Percentiles rank a stretch among this genome's conserved stretches.
These are phyloP conservation scores for Fereydounia khargensis DNA, from an alignment of 1,284 basidiomycete genomes.

Conservation along the genomic window DNA sequence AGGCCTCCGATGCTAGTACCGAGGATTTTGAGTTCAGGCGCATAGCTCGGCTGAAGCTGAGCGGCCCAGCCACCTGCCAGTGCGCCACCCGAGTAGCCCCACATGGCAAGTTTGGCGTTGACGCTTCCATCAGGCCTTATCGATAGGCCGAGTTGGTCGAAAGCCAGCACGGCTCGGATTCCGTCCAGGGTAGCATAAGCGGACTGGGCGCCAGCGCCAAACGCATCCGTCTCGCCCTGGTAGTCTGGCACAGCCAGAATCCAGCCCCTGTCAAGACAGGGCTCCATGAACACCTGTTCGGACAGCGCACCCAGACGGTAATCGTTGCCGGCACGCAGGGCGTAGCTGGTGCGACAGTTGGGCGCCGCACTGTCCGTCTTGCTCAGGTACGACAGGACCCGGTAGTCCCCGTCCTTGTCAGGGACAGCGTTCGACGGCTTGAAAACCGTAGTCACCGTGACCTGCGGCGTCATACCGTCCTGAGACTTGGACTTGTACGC, in stretches of 20 bases:
- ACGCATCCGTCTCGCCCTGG: constrained; percentile 44
- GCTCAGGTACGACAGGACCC: constrained; percentile 15
- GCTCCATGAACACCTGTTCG: constrained; percentile 41
- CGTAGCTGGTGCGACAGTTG: constrained; percentile 32
- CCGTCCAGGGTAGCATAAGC: constrained; percentile 45
- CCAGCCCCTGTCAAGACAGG: constrained; percentile 42
- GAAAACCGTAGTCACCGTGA: constrained; percentile 34
- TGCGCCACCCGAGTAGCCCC: constrained; percentile 53
- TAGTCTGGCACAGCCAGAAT: constrained; percentile 44
- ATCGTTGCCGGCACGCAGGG: constrained; percentile 19
- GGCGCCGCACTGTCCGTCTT: constrained; percentile 28
- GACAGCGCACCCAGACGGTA: constrained; percentile 22
- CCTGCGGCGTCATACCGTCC: constrained; percentile 26
- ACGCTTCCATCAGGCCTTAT: constrained; percentile 4
- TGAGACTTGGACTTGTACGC: constrained; percentile 32
- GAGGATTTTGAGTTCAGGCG: constrained; percentile 35
- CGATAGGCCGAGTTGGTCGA: constrained; percentile 20
- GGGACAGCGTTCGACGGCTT: constrained; percentile 13
- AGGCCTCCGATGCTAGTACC: constrained; percentile 45
- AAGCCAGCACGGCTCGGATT: constrained; percentile 35
- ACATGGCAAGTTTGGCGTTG: constrained; percentile 27
- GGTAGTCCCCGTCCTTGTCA: constrained; percentile 18
- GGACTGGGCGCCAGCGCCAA: constrained; percentile 38
- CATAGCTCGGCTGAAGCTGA: constrained; percentile 34
- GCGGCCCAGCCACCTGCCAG: constrained; percentile 49